Percentiles rank a stretch among this genome's conserved stretches.
These are phyloP conservation scores for Glebionis coronaria DNA, from an alignment of 129 eudicot genomes.

Conservation along the genomic window DNA sequence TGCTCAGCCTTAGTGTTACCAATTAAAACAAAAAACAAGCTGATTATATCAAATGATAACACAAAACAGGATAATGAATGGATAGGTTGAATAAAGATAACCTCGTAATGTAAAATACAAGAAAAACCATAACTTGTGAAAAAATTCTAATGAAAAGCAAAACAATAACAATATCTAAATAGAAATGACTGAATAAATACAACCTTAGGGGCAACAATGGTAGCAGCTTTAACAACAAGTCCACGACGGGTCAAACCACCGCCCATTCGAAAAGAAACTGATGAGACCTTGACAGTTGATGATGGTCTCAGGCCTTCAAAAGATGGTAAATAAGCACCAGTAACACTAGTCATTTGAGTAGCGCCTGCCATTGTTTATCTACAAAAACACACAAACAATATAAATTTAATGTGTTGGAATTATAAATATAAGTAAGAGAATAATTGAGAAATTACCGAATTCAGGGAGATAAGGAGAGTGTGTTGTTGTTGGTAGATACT, in stretches of 20 bases:
- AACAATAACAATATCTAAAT: too few relatives aligned
- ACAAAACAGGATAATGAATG: background rate
- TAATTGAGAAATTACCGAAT: conserved; percentile 17
- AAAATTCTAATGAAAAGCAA: too few relatives aligned
- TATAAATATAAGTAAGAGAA: background rate
- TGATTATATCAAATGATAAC: too few relatives aligned
- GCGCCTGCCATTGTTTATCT: conserved; percentile 53
- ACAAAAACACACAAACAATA: background rate
- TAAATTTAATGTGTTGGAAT: background rate
- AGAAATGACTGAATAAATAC: background rate
- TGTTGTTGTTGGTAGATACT: too few relatives aligned
- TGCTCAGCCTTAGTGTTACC: too few relatives aligned
- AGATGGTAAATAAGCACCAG: conserved; percentile 47
- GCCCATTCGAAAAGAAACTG: conserved; percentile 33
- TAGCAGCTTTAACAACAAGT: conserved; percentile 76
- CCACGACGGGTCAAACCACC: conserved; percentile 43
- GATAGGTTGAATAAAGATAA: background rate
- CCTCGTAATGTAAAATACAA: background rate
- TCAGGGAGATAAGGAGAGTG: conserved; percentile 8
- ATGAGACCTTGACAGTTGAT: conserved; percentile 32
- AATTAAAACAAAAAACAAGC: too few relatives aligned
- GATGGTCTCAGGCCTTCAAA: conserved; percentile 65
- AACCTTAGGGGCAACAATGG: conserved; percentile 89
- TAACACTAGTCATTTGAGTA: conserved; percentile 62
- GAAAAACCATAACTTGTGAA: too few relatives aligned